Base-by-base conservation (phyloP, 768 basidiomycete species). In the Leccinum imitatum region DNA sequence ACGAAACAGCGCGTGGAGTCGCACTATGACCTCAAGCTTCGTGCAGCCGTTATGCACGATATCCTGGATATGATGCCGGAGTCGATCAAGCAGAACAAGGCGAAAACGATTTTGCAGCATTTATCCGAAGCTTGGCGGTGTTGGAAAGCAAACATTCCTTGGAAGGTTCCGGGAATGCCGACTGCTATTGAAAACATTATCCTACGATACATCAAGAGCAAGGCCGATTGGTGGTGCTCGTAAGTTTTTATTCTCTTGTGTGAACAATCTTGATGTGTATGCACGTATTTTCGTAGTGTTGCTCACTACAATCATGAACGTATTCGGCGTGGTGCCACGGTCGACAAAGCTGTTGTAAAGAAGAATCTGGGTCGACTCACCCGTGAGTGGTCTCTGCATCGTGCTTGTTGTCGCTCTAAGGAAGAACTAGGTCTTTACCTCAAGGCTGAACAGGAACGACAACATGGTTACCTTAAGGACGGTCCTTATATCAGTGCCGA, bases 11-110 rank as follows among this genome's bases (percentile, higher is more conserved):
- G 96, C 69, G 97, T 98, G 14, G 97, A 99, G 76, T 97, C 95
- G 9, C 97, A 99, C 73, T 98, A 95, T 68, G 97, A 99, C 74
- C 82, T 99, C 37, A 97, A 99, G 72, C 79, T 99, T 48, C 89
- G 97, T 56, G 97, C 97, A 0, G 95, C 97, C 51, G 96, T 99
- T 68, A 98, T 99, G 97, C 96, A 98, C 77, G 96, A 99, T 75
- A 98, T 99, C 67, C 80, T 99, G 66, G 96, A 98, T 79, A 98
- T 98, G 96, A 98, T 98, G 96, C 97, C 97, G 7, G 97, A 98
- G 75, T 94, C 92, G 2, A 95, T 98, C 80, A 95, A 95, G 77
- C 94, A 95, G 76, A 99, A 98, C 78, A 98, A 99, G 80, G 87
- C 95, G n/a, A 99, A 99, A 81, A 98, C 97, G 11, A 98, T 99